Base-by-base conservation (phyloP, 1,139 yeast species). In the Trichomonascaceae sp. region DNA sequence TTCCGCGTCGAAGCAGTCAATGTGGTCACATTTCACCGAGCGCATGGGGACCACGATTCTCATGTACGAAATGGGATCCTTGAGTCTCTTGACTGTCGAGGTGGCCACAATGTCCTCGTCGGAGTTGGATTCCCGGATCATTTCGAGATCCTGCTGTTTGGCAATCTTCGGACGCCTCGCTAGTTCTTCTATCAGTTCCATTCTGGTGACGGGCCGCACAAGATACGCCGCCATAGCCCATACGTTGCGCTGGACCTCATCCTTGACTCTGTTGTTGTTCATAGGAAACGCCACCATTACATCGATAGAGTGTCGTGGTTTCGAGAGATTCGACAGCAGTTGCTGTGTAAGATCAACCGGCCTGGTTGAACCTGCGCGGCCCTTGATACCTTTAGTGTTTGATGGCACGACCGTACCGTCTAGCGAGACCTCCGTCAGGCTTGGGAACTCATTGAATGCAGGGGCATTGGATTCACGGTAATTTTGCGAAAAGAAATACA, bases 1-100 rank as follows among this genome's bases (percentile, higher is more conserved):
- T 18, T 40, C 41, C 3, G 61, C 62, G 32, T 64, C 69, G 32
- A 62, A 53, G 39, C 68, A 62, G 34, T 61, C 65, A 16, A 62
- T 47, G 41, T 64, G 69, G 13, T 40, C 40, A 39, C 69, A 64
- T 15, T 34, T 38, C n/a, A 45, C 39, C 2, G 66, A 55, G 15
- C 67, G 44, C 3, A 60, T 45, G 0, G 69, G 69, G 4, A 48
- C 31, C 13, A 40, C 37, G 29, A 64, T 59, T 15, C 64, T 50
- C n/a, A 51, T 38, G 37, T 45, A 54, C 22, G 60, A 48, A 4
- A 63, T 46, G 1, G 64, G 64, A 38, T 64, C 65, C 33, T 49
- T 56, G 22, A 64, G 45, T 5, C 60, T 43, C 33, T 56, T 52
- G 3, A 51, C 48, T 4, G 57, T 51, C 13, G 60, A 47, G 17